Percentiles rank a stretch among this genome's conserved stretches.
These are phyloP conservation scores for Kodamaea kaohsiungensis DNA, from an alignment of 805 yeast genomes.

Conservation along the genomic window DNA sequence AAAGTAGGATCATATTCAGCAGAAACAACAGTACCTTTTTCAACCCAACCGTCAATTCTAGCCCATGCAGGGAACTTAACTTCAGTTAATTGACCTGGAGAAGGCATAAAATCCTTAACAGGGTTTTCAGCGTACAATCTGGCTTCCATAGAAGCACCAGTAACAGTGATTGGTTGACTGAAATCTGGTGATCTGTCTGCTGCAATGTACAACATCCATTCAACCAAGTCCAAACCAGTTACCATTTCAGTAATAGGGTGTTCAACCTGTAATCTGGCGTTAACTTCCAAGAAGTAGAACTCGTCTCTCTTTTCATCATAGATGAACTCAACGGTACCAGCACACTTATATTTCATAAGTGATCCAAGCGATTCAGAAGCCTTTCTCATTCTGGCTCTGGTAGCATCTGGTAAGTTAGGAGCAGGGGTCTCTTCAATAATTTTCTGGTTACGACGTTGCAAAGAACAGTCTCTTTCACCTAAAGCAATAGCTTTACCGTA, in stretches of 20 bases:
- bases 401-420: slow-evolving; percentile 82
- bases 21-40: slow-evolving; percentile 81
- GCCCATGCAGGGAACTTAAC: slow-evolving; percentile 89
- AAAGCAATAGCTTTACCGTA: slow-evolving; percentile 87
- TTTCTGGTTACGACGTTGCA: slow-evolving; percentile 97
- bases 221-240: slow-evolving; percentile 92
- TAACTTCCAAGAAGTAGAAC: slow-evolving; percentile 93
- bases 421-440: slow-evolving; percentile 98
- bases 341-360: slow-evolving; percentile 87
- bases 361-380: slow-evolving; percentile 86
- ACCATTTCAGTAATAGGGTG: slow-evolving; percentile 97
- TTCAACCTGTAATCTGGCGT: slow-evolving; percentile 95
- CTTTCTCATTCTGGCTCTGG: slow-evolving; percentile 70
- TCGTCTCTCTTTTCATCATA: slow-evolving; percentile 85
- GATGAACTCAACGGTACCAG: slow-evolving; percentile 96
- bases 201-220: slow-evolving; percentile 94
- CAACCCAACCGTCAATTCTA: slow-evolving; percentile 92
- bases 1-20: slow-evolving; percentile 96
- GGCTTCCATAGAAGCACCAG: slow-evolving; percentile 96
- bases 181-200: slow-evolving; percentile 88
- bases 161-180: slow-evolving; percentile 52
- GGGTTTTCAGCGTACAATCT: slow-evolving; percentile 97
- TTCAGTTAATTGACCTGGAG: slow-evolving; percentile 91
- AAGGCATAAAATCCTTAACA: slow-evolving; percentile 89
- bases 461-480: slow-evolving; percentile 97